Conservation (phyloP, 108 stramenopile genomes). For the Nannochloropsis oceanica region DNA sequence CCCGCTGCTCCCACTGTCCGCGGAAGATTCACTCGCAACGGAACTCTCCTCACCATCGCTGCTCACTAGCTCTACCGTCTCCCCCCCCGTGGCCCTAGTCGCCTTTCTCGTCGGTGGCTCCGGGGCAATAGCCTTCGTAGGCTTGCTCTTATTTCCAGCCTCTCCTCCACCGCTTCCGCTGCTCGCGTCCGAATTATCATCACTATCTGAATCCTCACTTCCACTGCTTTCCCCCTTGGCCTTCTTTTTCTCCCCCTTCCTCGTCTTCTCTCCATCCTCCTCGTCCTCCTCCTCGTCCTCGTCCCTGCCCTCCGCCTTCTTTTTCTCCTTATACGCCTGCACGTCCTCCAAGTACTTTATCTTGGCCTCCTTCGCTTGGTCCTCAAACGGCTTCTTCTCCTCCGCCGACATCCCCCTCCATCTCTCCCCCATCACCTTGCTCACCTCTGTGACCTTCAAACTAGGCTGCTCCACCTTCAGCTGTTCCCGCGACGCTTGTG, state of each 20-base stretch:
- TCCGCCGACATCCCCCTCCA: conserved; percentile 66
- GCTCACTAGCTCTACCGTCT: not conserved
- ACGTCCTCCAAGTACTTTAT: conserved; percentile 65
- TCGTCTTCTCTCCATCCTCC: not conserved
- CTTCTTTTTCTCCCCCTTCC: not conserved
- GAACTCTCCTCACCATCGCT: not conserved
- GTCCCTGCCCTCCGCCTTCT: not conserved
- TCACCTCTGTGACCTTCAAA: conserved; percentile 76
- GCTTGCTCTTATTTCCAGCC: too few relatives aligned
- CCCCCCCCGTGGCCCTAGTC: not conserved
- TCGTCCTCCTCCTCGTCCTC: not conserved
- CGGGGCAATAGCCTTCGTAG: not conserved
- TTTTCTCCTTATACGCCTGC: conserved; percentile 39
- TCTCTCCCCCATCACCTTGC: conserved; percentile 68
- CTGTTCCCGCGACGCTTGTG: conserved; percentile 67
- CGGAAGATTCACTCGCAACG: not conserved
- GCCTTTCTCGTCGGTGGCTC: not conserved
- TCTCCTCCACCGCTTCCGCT: too few relatives aligned
- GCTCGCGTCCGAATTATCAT: not conserved
- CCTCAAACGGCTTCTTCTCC: conserved; percentile 65
- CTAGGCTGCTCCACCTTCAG: conserved; percentile 65
- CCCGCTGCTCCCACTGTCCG: not conserved
- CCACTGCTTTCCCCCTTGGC: not conserved
- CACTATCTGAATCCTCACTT: not conserved
- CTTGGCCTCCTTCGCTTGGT: conserved; percentile 66